Percentiles rank a stretch among this genome's conserved stretches.
Conservation (phyloP, 129 eudicot species). For the Escallonia herrerae region DNA sequence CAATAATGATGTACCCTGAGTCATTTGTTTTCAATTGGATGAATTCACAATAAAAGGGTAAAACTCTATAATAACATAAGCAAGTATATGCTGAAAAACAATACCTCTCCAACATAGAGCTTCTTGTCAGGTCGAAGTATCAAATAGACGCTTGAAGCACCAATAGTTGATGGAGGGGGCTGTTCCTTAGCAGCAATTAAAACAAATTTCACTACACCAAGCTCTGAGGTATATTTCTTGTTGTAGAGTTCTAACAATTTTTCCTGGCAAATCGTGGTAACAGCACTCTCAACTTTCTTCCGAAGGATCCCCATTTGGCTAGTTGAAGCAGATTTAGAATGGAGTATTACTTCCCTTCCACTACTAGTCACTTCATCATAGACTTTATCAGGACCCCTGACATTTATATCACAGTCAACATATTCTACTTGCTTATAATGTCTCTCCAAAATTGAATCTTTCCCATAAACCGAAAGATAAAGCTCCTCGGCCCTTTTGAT, state of each 20-base stretch:
- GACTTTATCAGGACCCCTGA: slow-evolving; percentile 11
- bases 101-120: slow-evolving; percentile 91
- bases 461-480: slow-evolving; percentile 46
- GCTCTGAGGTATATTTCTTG: slow-evolving; percentile 22
- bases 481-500: slow-evolving; percentile 77
- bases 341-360: slow-evolving; percentile 2
- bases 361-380: slow-evolving; percentile 15
- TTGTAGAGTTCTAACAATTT: slow-evolving; percentile 35
- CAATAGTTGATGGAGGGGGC: slow-evolving; percentile 87
- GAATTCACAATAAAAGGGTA: too few relatives aligned
- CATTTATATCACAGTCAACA: neutral
- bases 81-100: neutral
- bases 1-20: too few relatives aligned
- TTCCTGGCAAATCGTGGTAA: slow-evolving; percentile 38
- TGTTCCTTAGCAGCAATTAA: slow-evolving; percentile 64
- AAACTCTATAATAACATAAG: neutral
- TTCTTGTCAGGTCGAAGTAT: slow-evolving; percentile 68
- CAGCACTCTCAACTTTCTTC: slow-evolving; percentile 49
- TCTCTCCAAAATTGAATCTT: slow-evolving; percentile 16
- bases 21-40: too few relatives aligned
- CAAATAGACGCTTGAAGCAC: slow-evolving; percentile 85
- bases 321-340: slow-evolving; percentile 3
- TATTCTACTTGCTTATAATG: slow-evolving; percentile 2
- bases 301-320: slow-evolving; percentile 26
- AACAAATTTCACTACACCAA: slow-evolving; percentile 32